Conservation (phyloP, 192 early-diverging fungal species). For the Umbelopsis ramanniana region DNA sequence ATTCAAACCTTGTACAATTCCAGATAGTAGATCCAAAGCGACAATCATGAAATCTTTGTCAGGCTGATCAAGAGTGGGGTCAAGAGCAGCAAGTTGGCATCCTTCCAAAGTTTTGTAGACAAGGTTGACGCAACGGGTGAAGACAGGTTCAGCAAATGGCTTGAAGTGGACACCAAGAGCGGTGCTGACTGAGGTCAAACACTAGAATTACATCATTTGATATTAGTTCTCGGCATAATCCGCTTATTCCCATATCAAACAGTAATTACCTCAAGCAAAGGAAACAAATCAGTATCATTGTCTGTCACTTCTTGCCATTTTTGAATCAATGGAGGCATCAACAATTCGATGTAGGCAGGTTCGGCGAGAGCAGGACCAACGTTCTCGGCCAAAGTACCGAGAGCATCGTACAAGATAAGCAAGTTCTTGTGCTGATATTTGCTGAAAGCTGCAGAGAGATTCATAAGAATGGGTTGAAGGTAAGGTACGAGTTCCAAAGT, state of each 20-base stretch:
- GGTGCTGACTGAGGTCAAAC: constrained; percentile 59
- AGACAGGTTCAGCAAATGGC: constrained; percentile 85
- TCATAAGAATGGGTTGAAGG: constrained; percentile 84
- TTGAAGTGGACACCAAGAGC: constrained; percentile 86
- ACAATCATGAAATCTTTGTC: constrained; percentile 98
- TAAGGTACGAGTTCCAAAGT: constrained; percentile 81
- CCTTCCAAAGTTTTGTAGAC: constrained; percentile 81
- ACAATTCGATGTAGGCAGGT: constrained; percentile 76
- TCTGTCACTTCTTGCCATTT: constrained; percentile 86
- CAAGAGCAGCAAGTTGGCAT: constrained; percentile 56
- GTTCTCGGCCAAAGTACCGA: constrained; percentile 96
- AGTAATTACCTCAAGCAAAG: constrained; percentile 78
- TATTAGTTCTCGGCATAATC: background rate
- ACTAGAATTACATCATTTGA: constrained; percentile 17
- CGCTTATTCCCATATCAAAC: background rate
- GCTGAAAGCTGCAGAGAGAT: constrained; percentile 79
- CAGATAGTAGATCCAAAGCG: constrained; percentile 92
- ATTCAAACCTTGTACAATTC: constrained; percentile 91
- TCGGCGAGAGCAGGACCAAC: constrained; percentile 84
- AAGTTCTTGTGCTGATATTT: constrained; percentile 97
- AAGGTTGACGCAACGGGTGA: constrained; percentile 88
- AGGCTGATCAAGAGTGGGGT: constrained; percentile 66
- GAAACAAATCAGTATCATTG: constrained; percentile 92
- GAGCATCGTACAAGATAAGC: constrained; percentile 94
- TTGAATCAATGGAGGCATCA: constrained; percentile 87